These are phyloP conservation scores for Coemansia interrupta DNA, from an alignment of 192 early-diverging fungal species.

Conservation along the genomic window DNA sequence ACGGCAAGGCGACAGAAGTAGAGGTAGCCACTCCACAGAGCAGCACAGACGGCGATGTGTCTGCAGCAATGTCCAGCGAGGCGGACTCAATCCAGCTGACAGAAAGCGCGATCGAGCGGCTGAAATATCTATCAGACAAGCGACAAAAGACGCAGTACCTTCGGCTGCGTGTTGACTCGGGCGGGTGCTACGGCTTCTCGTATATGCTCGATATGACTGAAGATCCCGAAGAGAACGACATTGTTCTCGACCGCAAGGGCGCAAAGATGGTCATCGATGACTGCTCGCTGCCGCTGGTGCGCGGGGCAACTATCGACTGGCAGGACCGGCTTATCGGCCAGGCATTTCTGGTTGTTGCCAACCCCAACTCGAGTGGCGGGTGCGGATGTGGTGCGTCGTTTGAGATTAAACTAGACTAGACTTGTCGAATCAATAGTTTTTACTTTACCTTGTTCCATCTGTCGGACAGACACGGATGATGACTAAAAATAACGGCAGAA, in stretches of 20 bases:
- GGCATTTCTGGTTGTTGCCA: conserved; percentile 70
- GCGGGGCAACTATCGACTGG: conserved; percentile 74
- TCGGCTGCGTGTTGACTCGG: conserved; percentile 75
- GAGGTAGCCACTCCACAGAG: neutral
- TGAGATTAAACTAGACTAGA: conserved; percentile 59
- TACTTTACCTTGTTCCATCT: neutral
- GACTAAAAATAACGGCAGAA: no score
- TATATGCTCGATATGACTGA: conserved; percentile 75
- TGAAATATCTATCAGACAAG: conserved; percentile 37
- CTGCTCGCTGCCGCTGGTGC: conserved; percentile 68
- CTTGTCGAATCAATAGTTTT: neutral
- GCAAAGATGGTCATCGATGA: conserved; percentile 70
- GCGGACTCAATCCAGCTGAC: conserved; percentile 31
- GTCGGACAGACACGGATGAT: no score
- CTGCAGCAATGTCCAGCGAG: conserved; percentile 7
- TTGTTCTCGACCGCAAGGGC: conserved; percentile 68
- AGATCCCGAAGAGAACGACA: conserved; percentile 63
- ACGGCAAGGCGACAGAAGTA: conserved; percentile 14
- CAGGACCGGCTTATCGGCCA: conserved; percentile 78
- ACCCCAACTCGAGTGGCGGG: conserved; percentile 67
- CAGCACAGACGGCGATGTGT: neutral
- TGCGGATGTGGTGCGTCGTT: conserved; percentile 72
- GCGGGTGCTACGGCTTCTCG: conserved; percentile 85
- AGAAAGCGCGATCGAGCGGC: conserved; percentile 40
- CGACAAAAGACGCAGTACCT: conserved; percentile 54